Evolutionary conservation across 768 basidiomycete species (phyloP), one percentile per base, ranked within the genome.

Genomic region (Ramaria sp.): DNA sequence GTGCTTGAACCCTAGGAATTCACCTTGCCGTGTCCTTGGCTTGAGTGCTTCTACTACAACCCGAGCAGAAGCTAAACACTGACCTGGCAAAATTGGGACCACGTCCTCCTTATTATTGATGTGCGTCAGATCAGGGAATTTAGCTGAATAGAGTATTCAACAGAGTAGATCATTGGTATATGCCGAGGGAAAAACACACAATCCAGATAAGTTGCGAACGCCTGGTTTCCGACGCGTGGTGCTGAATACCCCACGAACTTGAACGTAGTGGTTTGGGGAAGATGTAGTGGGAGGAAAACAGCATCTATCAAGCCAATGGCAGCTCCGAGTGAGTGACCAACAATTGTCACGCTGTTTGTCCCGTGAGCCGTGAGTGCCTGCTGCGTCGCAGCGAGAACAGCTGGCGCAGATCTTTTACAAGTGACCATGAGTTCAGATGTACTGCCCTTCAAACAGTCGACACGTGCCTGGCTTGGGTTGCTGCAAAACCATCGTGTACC

Each of bases 271-370:
- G 61, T 65, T 15, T 69, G 58, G 2, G 76, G 69, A 30, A 82
- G 63, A 55, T 78, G 73, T 22, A 78, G 63, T n/a, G 76, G 75
- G 5, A 81, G 69, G 62, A 70, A 78, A n/a, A 80, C 67, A 6
- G 73, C 67, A 52, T 78, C 76, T 37, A 80, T 65, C 3, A 79
- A 69, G 4, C 78, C 67, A 49, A 82, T 64, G 1, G 79, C 79
- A 32, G 71, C 80, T 45, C 79, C 77, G 16, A 78, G 71, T 36
- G 76, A 78, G 59, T 77, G 76, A 2, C 76, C 75, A 16, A 76
- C 73, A 22, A 72, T 45, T 0, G 75, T 76, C 3, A 79, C 72
- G 3, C 66, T 59, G 1, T 56, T 70, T 15, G 70, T 59, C 0
- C 59, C 60, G 52, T 68, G 66, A 6, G 61, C 50, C n/a, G 69